phyloP scores from a whole-genome alignment of 768 basidiomycete genomes.

The Lentinula lateritia region DNA sequence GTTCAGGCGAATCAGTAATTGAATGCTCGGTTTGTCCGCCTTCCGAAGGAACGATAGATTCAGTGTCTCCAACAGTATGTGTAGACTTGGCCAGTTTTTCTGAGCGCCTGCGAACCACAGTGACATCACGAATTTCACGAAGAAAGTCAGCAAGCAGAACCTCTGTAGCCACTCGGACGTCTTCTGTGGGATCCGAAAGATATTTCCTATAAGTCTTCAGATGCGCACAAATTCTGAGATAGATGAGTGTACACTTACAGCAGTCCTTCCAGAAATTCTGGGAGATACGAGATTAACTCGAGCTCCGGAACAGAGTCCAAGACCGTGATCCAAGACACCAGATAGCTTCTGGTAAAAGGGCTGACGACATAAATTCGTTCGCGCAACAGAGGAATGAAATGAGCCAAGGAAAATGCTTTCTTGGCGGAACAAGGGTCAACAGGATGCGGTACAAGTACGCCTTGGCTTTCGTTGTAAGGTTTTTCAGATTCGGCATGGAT shows the following conservation, averaged over 20 bases:
- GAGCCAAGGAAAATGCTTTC: slow-evolving; percentile 89
- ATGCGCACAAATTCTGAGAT: slow-evolving; percentile 1
- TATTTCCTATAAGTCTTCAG: slow-evolving; percentile 60
- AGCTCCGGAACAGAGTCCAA: slow-evolving; percentile 95
- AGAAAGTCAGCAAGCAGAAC: slow-evolving; percentile 85
- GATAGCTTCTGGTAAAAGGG: slow-evolving; percentile 91
- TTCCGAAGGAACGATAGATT: slow-evolving; percentile 38
- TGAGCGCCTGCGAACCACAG: slow-evolving; percentile 60
- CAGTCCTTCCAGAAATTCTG: slow-evolving; percentile 91
- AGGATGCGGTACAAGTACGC: slow-evolving; percentile 63
- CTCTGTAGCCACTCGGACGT: slow-evolving; percentile 89
- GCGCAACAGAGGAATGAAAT: slow-evolving; percentile 89
- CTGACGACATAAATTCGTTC: slow-evolving; percentile 94
- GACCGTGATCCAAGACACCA: slow-evolving; percentile 96
- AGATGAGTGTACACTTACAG: slow-evolving; percentile 48
- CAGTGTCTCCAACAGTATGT: slow-evolving; percentile 30
- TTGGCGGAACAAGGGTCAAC: slow-evolving; percentile 38
- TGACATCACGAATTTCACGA: slow-evolving; percentile 85
- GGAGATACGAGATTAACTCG: slow-evolving; percentile 90
- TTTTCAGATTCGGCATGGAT: slow-evolving; percentile 79
- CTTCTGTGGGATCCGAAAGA: slow-evolving; percentile 90
- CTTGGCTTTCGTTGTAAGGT: slow-evolving; percentile 47
- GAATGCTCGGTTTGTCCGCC: slow-evolving; percentile 7
- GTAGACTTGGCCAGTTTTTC: slow-evolving; percentile 48
- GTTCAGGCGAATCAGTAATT: slow-evolving; percentile 45